These are phyloP conservation scores for Colletotrichum salicis DNA, from an alignment of 2,329 filamentous ascomycete genomes.

Conservation along the genomic window DNA sequence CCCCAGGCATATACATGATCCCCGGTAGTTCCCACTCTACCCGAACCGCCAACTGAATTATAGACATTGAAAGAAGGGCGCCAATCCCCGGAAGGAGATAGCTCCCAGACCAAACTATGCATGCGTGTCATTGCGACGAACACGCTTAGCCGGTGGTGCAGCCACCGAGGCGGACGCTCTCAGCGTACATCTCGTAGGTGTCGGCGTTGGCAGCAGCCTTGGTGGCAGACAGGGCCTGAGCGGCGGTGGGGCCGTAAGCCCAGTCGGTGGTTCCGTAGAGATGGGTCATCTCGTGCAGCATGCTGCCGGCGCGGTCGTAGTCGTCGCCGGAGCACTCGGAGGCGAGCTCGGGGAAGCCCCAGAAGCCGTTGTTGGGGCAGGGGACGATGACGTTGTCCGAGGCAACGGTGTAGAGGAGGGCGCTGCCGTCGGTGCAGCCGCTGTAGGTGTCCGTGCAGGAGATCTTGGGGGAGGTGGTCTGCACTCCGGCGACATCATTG, in stretches of 20 bases:
- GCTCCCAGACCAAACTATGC: not conserved
- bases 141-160: conserved; percentile 24
- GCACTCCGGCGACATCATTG: conserved; percentile 27
- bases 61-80: not conserved
- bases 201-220: conserved; percentile 30
- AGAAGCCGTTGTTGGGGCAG: conserved; percentile 35
- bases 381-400: conserved; percentile 32
- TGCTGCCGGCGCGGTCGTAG: conserved; percentile 29
- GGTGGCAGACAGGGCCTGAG: conserved; percentile 26
- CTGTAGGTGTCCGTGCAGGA: conserved; percentile 30
- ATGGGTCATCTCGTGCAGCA: conserved; percentile 34
- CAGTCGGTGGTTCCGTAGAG: conserved; percentile 28
- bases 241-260: conserved; percentile 22
- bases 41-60: not conserved
- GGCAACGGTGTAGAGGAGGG: conserved; percentile 33
- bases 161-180: conserved; percentile 32
- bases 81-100: not conserved
- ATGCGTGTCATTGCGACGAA: not conserved
- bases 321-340: conserved; percentile 27
- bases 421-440: conserved; percentile 28
- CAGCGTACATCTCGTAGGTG: conserved; percentile 35
- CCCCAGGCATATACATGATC: not conserved
- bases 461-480: conserved; percentile 31
- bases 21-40: not conserved
- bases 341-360: conserved; percentile 29